phyloP scores from a whole-genome alignment of 1,139 yeast species.

The Geotrichum citri-aurantii region DNA sequence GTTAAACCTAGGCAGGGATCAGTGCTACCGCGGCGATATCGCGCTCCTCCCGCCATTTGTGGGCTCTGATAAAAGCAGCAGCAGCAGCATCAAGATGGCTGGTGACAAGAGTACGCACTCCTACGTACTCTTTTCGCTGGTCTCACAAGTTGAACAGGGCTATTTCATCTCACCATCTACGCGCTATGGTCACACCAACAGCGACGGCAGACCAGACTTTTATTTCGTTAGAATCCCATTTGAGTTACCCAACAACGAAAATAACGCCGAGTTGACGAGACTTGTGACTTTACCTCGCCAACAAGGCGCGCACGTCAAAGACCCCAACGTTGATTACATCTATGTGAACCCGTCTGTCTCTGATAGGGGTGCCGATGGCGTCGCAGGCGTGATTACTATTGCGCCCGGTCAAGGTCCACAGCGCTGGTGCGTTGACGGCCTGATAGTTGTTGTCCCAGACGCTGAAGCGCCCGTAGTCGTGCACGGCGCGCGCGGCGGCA shows the following conservation, averaged over 20 bases:
- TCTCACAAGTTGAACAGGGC: conserved; percentile 58
- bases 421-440: conserved; percentile 24
- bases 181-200: conserved; percentile 36
- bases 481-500: background rate
- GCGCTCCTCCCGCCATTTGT: conserved; percentile 25
- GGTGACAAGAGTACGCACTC: conserved; percentile 47
- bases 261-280: conserved; percentile 42
- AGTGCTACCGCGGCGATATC: conserved; percentile 45
- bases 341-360: conserved; percentile 19
- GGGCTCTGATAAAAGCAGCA: background rate
- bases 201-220: conserved; percentile 32
- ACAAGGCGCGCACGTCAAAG: conserved; percentile 49
- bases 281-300: conserved; percentile 58
- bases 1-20: conserved; percentile 45
- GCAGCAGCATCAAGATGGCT: background rate
- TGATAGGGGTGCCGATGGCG: conserved; percentile 18
- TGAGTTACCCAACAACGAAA: background rate
- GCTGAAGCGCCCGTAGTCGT: background rate
- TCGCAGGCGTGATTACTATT: conserved; percentile 1
- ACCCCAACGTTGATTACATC: conserved; percentile 24
- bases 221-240: conserved; percentile 41
- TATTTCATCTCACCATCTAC: conserved; percentile 74
- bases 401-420: background rate
- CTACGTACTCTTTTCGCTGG: conserved; percentile 60
- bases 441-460: conserved; percentile 26